Evolutionary conservation across 768 basidiomycete genomes (phyloP).

Genomic region (Termitomyces sp.): DNA sequence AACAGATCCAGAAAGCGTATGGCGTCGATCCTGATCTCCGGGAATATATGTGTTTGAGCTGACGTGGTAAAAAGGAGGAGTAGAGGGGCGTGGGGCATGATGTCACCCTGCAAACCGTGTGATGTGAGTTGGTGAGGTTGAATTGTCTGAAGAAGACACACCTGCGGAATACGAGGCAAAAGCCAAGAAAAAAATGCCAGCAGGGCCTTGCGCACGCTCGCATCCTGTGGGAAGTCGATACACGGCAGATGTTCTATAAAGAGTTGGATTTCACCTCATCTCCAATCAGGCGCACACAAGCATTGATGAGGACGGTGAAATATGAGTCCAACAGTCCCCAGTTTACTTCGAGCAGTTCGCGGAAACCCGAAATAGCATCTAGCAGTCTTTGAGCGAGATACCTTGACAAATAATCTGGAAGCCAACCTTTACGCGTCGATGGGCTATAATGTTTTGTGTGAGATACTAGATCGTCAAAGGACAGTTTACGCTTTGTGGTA

Average conservation of each 20-base stretch:
- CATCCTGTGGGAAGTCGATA: slow-evolving; percentile 49
- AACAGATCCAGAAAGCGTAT: slow-evolving; percentile 74
- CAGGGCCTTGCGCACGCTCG: slow-evolving; percentile 68
- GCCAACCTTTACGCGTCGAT: slow-evolving; percentile 64
- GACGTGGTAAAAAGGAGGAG: slow-evolving; percentile 85
- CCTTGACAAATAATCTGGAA: background rate
- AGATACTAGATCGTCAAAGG: slow-evolving; percentile 68
- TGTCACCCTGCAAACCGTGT: slow-evolving; percentile 43
- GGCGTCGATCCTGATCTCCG: slow-evolving; percentile 89
- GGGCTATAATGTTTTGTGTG: slow-evolving; percentile 84
- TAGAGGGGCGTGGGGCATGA: slow-evolving; percentile 69
- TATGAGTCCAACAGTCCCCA: slow-evolving; percentile 47
- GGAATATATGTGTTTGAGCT: slow-evolving; percentile 92
- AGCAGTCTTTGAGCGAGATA: background rate
- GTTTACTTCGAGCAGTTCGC: slow-evolving; percentile 64
- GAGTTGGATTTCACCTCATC: slow-evolving; percentile 61
- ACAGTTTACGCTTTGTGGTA: slow-evolving; percentile 70
- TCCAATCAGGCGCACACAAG: slow-evolving; percentile 63
- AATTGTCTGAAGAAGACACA: background rate
- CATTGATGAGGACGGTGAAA: slow-evolving; percentile 51
- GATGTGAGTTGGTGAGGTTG: background rate
- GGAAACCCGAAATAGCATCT: slow-evolving; percentile 74
- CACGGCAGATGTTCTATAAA: slow-evolving; percentile 1
- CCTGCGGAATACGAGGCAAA: slow-evolving; percentile 55
- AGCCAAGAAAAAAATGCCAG: slow-evolving; percentile 70